phyloP scores from a whole-genome alignment of 345 rosid genomes.

The Eucalyptus marginata region DNA sequence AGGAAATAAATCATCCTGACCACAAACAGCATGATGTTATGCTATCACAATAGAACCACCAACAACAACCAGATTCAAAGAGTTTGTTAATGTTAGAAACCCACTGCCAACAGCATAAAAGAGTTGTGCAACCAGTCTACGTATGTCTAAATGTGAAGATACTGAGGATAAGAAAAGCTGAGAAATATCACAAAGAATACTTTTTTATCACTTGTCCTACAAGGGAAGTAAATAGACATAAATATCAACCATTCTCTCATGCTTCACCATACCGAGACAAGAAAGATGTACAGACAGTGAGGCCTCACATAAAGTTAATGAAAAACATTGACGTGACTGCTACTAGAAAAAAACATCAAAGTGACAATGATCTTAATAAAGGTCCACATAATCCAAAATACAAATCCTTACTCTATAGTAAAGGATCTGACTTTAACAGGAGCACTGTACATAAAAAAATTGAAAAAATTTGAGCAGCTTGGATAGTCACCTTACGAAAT shows the following conservation, averaged over 20 bases:
- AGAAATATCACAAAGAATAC: neutral
- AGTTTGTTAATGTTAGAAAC: neutral
- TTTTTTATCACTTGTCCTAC: neutral
- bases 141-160: neutral
- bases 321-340: neutral
- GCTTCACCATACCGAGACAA: neutral
- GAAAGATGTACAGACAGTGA: neutral
- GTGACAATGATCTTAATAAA: neutral
- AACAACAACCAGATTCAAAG: neutral
- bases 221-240: neutral
- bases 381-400: neutral
- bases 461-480: neutral
- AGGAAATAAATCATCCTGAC: neutral
- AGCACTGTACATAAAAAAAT: neutral
- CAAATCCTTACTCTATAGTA: neutral
- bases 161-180: neutral
- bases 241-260: neutral
- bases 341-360: neutral
- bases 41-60: neutral
- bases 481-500: constrained; percentile 57
- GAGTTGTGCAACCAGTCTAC: neutral
- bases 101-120: neutral
- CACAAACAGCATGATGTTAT: neutral
- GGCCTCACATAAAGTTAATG: neutral
- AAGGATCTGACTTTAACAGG: neutral